These are phyloP conservation scores for Kodamaea plutei DNA, from an alignment of 1,139 yeast genomes.

Conservation along the genomic window DNA sequence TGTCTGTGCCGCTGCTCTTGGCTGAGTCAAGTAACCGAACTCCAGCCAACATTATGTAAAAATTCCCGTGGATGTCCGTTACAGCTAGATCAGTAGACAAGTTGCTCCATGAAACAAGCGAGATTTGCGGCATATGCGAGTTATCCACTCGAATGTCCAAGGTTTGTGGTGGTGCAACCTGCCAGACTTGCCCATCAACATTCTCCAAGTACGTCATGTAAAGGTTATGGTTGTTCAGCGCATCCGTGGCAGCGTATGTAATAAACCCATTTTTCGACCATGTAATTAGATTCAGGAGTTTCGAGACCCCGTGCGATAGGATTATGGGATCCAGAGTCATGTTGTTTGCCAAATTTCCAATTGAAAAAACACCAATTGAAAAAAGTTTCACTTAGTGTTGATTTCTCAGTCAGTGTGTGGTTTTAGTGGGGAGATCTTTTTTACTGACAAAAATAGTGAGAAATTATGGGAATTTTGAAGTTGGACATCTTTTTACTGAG, in stretches of 20 bases:
- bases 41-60: conserved; percentile 45
- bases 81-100: conserved; percentile 53
- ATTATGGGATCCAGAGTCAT: neutral
- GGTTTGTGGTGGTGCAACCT: conserved; percentile 51
- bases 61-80: conserved; percentile 47
- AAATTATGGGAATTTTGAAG: too few species aligned
- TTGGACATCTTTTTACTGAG: too few species aligned
- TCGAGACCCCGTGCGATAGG: too few species aligned
- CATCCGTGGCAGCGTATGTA: conserved; percentile 43
- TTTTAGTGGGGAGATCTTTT: too few species aligned
- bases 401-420: too few species aligned
- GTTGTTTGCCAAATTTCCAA: too few species aligned
- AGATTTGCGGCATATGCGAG: conserved; percentile 24
- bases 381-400: too few species aligned
- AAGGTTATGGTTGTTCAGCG: conserved; percentile 27
- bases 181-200: conserved; percentile 63
- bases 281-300: conserved; percentile 41
- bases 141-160: conserved; percentile 37
- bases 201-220: conserved; percentile 60
- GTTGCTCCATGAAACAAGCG: conserved; percentile 45
- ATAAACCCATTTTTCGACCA: conserved; percentile 78
- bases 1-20: conserved; percentile 3
- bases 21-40: conserved; percentile 31
- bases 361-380: too few species aligned
- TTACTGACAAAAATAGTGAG: too few species aligned